Percentiles rank a stretch among this genome's conserved stretches.
phyloP scores from a whole-genome alignment of 2,329 filamentous ascomycete species.

The Pseudogymnoascus sp. region DNA sequence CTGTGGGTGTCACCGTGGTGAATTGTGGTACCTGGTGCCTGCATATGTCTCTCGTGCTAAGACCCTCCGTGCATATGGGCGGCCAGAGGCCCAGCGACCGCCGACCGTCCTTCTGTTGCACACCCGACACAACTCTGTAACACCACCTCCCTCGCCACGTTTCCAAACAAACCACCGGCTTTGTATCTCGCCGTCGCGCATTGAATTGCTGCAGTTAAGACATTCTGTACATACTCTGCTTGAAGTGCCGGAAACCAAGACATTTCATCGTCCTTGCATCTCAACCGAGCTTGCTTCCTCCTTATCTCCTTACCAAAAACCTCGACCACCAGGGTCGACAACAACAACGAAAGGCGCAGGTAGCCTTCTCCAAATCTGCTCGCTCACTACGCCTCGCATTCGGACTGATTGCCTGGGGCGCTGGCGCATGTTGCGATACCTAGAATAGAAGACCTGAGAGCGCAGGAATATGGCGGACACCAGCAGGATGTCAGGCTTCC shows the following conservation, averaged over 20 bases:
- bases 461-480: slow-evolving; percentile 27
- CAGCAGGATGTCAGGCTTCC: slow-evolving; percentile 50
- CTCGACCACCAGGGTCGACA: neutral
- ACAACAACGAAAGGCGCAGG: neutral
- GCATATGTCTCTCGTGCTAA: neutral
- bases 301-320: neutral
- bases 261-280: neutral
- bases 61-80: neutral
- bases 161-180: neutral
- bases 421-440: neutral
- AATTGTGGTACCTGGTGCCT: neutral
- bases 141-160: neutral
- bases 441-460: neutral
- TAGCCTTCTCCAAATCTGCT: neutral
- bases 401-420: neutral
- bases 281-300: neutral
- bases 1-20: neutral
- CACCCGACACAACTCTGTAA: neutral
- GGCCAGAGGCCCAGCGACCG: neutral
- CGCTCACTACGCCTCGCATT: neutral
- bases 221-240: neutral
- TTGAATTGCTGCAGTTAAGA: neutral
- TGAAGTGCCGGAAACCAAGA: neutral
- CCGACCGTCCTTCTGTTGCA: neutral
- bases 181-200: neutral